Conservation (phyloP, 768 basidiomycete species). For the Russula brevipes region DNA sequence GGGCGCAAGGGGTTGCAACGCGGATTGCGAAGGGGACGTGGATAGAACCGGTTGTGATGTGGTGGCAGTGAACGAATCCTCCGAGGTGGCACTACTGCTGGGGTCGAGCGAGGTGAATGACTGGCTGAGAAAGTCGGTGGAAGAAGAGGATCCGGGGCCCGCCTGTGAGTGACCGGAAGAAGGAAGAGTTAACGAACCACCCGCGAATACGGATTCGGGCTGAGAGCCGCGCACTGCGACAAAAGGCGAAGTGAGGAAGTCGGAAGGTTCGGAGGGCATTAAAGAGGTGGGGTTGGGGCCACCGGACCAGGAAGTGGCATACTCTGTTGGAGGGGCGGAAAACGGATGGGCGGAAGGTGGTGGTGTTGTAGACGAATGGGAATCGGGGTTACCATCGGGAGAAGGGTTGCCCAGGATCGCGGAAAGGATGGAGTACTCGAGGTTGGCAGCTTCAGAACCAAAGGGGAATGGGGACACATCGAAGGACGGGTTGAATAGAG, state of each 20-base stretch:
- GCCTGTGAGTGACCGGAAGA: slow-evolving; percentile 7
- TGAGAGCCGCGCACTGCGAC: neutral
- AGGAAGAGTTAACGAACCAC: neutral
- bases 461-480: slow-evolving; percentile 63
- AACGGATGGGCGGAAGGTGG: slow-evolving; percentile 17
- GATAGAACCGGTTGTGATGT: neutral
- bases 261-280: slow-evolving; percentile 6
- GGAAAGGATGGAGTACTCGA: slow-evolving; percentile 93
- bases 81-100: slow-evolving; percentile 5
- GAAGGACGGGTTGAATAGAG: slow-evolving; percentile 49
- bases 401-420: slow-evolving; percentile 64
- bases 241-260: slow-evolving; percentile 16
- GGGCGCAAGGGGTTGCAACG: slow-evolving; percentile 21
- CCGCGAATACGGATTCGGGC: slow-evolving; percentile 12
- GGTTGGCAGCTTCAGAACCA: slow-evolving; percentile 85
- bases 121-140: slow-evolving; percentile 21
- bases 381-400: slow-evolving; percentile 26
- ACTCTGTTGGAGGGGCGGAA: slow-evolving; percentile 12
- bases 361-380: slow-evolving; percentile 19
- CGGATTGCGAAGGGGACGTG: neutral
- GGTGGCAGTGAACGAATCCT: neutral
- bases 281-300: slow-evolving; percentile 2
- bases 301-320: slow-evolving; percentile 14
- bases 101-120: slow-evolving; percentile 6
- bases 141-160: slow-evolving; percentile 1